Conservation (phyloP, 805 yeast genomes). For the Hanseniaspora meyeri region DNA sequence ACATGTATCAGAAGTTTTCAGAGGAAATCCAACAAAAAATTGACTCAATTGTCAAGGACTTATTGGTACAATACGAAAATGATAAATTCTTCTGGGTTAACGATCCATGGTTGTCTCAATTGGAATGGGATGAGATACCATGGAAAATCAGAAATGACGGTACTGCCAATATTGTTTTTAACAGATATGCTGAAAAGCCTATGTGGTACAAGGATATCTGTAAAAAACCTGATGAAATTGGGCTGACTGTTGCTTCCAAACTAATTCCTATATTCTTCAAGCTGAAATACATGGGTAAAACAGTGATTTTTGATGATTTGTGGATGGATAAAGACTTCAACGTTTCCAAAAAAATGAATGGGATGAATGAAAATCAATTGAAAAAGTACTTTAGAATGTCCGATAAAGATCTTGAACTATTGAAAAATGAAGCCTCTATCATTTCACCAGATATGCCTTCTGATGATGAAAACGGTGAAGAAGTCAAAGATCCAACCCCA, state of each 20-base stretch:
- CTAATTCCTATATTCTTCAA: slow-evolving; percentile 63
- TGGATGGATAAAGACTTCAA: slow-evolving; percentile 6
- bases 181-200: slow-evolving; percentile 81
- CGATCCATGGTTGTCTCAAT: slow-evolving; percentile 85
- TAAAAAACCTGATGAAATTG: slow-evolving; percentile 30
- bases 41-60: slow-evolving; percentile 45
- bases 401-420: neutral
- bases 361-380: neutral
- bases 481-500: neutral
- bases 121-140: slow-evolving; percentile 72
- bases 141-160: slow-evolving; percentile 55
- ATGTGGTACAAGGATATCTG: slow-evolving; percentile 70
- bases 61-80: slow-evolving; percentile 34
- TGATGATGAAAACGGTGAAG: neutral
- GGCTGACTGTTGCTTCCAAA: slow-evolving; percentile 61
- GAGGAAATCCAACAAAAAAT: slow-evolving; percentile 47
- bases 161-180: slow-evolving; percentile 47
- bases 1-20: slow-evolving; percentile 47
- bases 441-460: neutral
- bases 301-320: slow-evolving; percentile 46
- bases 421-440: neutral
- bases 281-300: slow-evolving; percentile 74
- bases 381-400: neutral
- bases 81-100: slow-evolving; percentile 25
- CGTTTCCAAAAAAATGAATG: neutral